These are phyloP conservation scores for Inosperma sp. DNA, from an alignment of 768 basidiomycete genomes.

Conservation along the genomic window DNA sequence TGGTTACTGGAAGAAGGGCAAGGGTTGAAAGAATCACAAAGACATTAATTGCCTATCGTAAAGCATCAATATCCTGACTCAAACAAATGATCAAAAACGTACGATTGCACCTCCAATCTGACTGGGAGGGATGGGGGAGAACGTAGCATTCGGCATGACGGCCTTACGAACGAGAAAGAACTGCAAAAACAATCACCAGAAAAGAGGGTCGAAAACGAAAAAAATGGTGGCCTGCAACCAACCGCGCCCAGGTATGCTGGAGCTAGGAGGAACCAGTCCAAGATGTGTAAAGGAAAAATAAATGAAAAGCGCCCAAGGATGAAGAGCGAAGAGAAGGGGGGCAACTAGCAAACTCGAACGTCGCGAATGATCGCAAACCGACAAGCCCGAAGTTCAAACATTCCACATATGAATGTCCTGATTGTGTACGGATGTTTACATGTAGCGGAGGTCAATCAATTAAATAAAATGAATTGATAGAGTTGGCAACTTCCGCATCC, in stretches of 20 bases:
- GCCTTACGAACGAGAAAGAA: conserved; percentile 10
- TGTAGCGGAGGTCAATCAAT: no score
- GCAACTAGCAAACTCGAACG: no score
- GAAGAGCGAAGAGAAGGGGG: conserved; percentile 12
- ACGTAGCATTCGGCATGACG: conserved; percentile 18
- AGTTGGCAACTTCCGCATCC: not conserved
- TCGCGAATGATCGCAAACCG: no score
- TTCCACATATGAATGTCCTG: not conserved
- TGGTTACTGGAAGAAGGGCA: conserved; percentile 46
- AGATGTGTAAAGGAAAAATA: conserved; percentile 23
- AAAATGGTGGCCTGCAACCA: conserved; percentile 37
- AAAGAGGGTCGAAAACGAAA: conserved; percentile 12
- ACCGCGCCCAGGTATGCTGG: conserved; percentile 22
- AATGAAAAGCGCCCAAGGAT: conserved; percentile 16
- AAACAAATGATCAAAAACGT: conserved; percentile 14
- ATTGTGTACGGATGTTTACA: no score
- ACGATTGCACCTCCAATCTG: conserved; percentile 38
- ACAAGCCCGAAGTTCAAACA: no score
- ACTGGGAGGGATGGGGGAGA: conserved; percentile 24
- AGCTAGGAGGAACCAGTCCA: conserved; percentile 31
- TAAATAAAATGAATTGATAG: no score
- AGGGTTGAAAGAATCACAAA: conserved; percentile 53
- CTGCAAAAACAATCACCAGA: conserved; percentile 12
- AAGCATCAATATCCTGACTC: not conserved
- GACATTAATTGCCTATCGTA: conserved; percentile 40